phyloP scores from a whole-genome alignment of 306 rosid species.

The Fragaria ananassa region DNA sequence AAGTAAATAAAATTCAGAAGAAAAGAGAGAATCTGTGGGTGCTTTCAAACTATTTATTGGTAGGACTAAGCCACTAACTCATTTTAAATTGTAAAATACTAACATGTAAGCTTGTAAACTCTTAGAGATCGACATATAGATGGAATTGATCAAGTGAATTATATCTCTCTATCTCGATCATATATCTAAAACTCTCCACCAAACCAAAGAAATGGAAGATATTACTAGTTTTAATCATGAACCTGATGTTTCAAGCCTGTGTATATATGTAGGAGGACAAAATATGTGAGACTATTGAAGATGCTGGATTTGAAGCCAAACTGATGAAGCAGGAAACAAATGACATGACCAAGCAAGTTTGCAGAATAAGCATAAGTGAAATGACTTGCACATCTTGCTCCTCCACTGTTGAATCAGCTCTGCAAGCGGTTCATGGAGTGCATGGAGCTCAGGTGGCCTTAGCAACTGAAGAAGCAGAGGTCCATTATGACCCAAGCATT shows the following conservation, averaged over 20 bases:
- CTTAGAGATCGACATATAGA: no score
- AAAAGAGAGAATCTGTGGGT: background rate
- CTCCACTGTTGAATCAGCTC: constrained; percentile 61
- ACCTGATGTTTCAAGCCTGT: background rate
- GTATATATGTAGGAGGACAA: constrained; percentile 48
- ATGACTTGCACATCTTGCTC: constrained; percentile 89
- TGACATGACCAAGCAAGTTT: constrained; percentile 46
- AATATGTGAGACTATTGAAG: constrained; percentile 66
- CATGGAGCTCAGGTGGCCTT: constrained; percentile 60
- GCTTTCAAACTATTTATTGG: background rate
- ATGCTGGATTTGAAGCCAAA: constrained; percentile 69
- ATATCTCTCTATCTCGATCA: no score
- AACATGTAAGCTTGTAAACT: no score
- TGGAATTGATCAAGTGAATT: no score
- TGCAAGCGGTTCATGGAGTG: constrained; percentile 50
- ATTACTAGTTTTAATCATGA: background rate
- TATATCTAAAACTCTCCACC: background rate
- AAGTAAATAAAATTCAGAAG: background rate
- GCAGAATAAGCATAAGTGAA: constrained; percentile 62
- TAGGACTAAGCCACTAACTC: background rate
- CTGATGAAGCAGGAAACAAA: constrained; percentile 28
- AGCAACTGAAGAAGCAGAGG: constrained; percentile 77
- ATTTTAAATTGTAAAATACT: background rate
- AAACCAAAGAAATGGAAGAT: background rate
- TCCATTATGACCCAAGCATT: constrained; percentile 56